These are phyloP conservation scores for Spergularia marina DNA, from an alignment of 148 eudicot species.

Conservation along the genomic window DNA sequence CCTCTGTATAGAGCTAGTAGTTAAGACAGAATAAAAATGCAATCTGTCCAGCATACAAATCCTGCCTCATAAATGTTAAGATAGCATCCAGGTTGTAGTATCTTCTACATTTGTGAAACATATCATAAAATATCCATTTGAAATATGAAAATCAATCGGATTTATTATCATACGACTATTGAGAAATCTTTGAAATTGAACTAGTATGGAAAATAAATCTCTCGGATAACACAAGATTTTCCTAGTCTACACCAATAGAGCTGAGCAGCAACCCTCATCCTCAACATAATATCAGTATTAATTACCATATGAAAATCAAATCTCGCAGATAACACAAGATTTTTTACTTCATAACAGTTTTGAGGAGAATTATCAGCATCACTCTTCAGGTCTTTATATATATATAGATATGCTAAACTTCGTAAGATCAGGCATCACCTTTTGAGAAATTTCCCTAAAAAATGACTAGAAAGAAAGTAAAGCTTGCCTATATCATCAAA, in stretches of 20 bases:
- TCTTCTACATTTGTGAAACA: not conserved
- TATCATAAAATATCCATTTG: conserved; percentile 2
- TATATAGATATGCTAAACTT: not conserved
- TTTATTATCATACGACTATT: not conserved
- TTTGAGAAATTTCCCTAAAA: not conserved
- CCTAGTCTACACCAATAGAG: not conserved
- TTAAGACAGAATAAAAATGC: not conserved
- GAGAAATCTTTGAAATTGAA: not conserved
- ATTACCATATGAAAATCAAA: not conserved
- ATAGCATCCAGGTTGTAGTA: conserved; percentile 9
- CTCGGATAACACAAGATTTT: not conserved
- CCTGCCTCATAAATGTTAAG: conserved; percentile 3
- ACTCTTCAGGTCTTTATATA: not conserved
- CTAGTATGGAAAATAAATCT: not conserved
- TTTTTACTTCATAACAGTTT: not conserved
- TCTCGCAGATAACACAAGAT: conserved; percentile 5
- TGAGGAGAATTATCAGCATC: not conserved
- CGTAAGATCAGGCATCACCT: not conserved
- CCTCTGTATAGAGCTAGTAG: not conserved
- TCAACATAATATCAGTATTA: not conserved
- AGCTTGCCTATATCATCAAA: conserved; percentile 6
- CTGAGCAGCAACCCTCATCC: not conserved
- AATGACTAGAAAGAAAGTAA: conserved; percentile 7
- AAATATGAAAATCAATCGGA: not conserved
- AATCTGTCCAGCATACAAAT: conserved; percentile 3